These are phyloP conservation scores for Taphrina deformans DNA, from an alignment of 1,139 yeast genomes.

Conservation along the genomic window DNA sequence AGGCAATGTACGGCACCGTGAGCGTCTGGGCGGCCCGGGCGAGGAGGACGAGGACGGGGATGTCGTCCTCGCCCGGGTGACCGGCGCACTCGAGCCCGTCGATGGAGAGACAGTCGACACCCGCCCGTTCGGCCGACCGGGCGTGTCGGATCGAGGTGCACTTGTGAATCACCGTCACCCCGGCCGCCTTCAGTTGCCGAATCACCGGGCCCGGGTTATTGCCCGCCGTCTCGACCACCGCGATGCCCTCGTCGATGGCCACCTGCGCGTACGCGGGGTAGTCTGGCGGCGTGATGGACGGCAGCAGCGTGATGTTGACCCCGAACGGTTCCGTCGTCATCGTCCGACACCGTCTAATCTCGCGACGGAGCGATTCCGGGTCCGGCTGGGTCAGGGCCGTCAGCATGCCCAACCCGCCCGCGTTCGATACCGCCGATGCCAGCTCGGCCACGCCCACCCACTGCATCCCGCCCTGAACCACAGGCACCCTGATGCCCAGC, in stretches of 20 bases:
- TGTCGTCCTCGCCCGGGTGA: constrained; percentile 48
- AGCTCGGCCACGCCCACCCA: constrained; percentile 46
- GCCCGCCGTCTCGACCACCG: constrained; percentile 47
- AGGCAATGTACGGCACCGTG: constrained; percentile 45
- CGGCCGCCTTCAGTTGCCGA: constrained; percentile 41
- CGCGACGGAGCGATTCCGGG: constrained; percentile 45
- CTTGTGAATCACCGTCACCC: constrained; percentile 44
- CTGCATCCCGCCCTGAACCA: constrained; percentile 46
- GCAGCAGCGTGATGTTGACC: constrained; percentile 46
- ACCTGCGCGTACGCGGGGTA: constrained; percentile 45
- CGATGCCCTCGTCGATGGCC: constrained; percentile 46
- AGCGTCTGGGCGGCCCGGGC: constrained; percentile 43
- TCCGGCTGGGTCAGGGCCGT: constrained; percentile 45
- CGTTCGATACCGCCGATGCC: constrained; percentile 47
- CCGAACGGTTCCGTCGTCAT: constrained; percentile 41
- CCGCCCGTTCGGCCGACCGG: constrained; percentile 44
- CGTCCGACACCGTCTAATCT: constrained; percentile 36
- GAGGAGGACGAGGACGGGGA: constrained; percentile 44
- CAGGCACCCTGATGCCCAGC: constrained; percentile 47
- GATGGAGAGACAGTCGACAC: constrained; percentile 46
- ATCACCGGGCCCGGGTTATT: constrained; percentile 42
- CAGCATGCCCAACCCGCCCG: constrained; percentile 46
- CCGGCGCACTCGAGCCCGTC: constrained; percentile 48
- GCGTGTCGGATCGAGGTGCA: constrained; percentile 46
- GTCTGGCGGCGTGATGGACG: constrained; percentile 46